Evolutionary conservation across 176 grass and related monocot species (phyloP).

Genomic region (Phyllostachys edulis): DNA sequence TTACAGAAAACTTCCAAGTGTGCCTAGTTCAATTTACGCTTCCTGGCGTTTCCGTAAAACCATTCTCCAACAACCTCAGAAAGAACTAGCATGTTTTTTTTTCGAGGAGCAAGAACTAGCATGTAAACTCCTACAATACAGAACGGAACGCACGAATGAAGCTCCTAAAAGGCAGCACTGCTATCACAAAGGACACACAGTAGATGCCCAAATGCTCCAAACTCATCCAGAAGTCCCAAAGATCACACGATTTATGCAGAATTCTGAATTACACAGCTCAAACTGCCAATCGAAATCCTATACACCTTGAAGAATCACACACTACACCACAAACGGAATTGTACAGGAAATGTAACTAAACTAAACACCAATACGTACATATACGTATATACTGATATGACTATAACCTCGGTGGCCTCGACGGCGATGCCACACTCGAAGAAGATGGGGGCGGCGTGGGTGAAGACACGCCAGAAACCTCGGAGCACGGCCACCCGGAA

Average conservation of each 20-base stretch:
- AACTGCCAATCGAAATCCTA: background rate
- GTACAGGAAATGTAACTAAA: background rate
- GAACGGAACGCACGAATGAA: background rate
- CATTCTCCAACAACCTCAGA: no score
- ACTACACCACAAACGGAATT: background rate
- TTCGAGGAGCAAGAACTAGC: no score
- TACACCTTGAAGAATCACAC: background rate
- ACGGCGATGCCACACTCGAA: constrained; percentile 84
- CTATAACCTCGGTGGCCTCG: constrained; percentile 39
- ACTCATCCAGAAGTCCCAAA: background rate
- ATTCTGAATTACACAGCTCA: background rate
- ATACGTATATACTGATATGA: background rate
- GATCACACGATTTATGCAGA: background rate
- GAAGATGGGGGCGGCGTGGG: constrained; percentile 83
- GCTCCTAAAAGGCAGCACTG: background rate
- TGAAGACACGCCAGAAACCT: constrained; percentile 89
- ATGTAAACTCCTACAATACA: no score
- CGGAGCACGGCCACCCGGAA: constrained; percentile 67
- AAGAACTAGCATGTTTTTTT: no score
- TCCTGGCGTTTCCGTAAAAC: no score
- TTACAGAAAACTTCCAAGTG: no score
- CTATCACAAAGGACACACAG: background rate
- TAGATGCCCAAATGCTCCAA: background rate
- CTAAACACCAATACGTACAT: background rate
- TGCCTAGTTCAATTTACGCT: no score